A percentile compares a stretch with the other conserved stretches of the same genome.
These are phyloP conservation scores for cucumber (Cucumis sativus) DNA, from an alignment of 306 rosid genomes.

Conservation along the genomic window DNA sequence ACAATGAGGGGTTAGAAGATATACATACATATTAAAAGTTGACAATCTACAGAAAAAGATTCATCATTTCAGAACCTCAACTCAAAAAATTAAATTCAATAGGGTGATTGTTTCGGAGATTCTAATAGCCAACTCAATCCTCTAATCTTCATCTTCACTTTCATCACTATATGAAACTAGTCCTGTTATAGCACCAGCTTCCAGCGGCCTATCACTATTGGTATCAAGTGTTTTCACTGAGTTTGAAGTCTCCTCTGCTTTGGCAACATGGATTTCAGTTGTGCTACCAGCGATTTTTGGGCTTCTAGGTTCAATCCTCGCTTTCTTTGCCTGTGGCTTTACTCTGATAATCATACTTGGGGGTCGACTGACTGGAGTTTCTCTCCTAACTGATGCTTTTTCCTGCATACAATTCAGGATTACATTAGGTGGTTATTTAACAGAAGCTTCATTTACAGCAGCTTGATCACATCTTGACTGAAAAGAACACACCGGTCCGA, in stretches of 20 bases:
- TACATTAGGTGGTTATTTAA: not conserved
- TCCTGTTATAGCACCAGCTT: conserved; percentile 22
- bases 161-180: conserved; percentile 86
- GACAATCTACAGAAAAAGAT: not conserved
- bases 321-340: conserved; percentile 64
- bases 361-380: conserved; percentile 35
- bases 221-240: conserved; percentile 17
- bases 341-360: conserved; percentile 59
- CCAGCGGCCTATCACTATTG: conserved; percentile 19
- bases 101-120: not conserved
- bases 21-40: not conserved
- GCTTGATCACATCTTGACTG: not conserved
- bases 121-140: not conserved
- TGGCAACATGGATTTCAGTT: conserved; percentile 8
- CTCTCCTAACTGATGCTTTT: conserved; percentile 41
- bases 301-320: conserved; percentile 36
- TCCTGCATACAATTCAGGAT: conserved; percentile 29
- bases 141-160: conserved; percentile 50
- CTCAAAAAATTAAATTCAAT: not conserved
- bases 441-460: not conserved
- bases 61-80: not conserved
- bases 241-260: conserved; percentile 16
- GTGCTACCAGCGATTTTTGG: conserved; percentile 21
- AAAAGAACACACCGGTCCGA: not conserved
- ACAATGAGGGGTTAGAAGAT: too few relatives aligned